A percentile compares a stretch with the other conserved stretches of the same genome.
Conservation (phyloP, 306 rosid species). For the Senna siamea region DNA sequence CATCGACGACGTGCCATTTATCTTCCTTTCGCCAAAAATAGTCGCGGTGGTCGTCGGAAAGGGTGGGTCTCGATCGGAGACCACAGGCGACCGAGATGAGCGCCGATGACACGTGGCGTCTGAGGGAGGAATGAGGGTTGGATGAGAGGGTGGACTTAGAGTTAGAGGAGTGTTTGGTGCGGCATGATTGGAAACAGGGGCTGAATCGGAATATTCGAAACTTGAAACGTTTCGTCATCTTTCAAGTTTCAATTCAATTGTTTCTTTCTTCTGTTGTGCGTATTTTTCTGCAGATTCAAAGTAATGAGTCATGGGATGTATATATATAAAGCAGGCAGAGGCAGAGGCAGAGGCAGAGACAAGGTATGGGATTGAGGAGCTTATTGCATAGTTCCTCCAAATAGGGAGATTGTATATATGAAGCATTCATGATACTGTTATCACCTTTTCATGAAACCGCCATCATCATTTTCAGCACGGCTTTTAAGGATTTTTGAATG, state of each 20-base stretch:
- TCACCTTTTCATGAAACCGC: no score
- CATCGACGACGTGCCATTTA: conserved; percentile 54
- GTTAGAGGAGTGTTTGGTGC: conserved; percentile 46
- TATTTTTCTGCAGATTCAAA: neutral
- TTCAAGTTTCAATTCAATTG: neutral
- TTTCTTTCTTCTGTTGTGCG: no score
- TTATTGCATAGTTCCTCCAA: no score
- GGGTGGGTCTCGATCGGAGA: conserved; percentile 36
- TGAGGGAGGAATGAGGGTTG: conserved; percentile 40
- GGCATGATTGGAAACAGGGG: conserved; percentile 54
- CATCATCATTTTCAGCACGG: no score
- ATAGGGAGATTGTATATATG: no score
- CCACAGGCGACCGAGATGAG: conserved; percentile 41
- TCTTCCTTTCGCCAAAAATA: conserved; percentile 53
- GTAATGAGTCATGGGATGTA: neutral
- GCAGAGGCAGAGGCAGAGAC: no score
- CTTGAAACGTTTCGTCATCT: conserved; percentile 57
- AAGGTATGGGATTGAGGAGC: no score
- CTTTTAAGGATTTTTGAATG: no score
- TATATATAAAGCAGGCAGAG: neutral
- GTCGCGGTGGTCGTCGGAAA: conserved; percentile 49
- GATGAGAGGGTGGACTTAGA: neutral
- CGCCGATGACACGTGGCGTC: conserved; percentile 56
- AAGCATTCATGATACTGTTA: no score
- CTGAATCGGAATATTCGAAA: conserved; percentile 53